Evolutionary conservation across 176 grass and related monocot genomes (phyloP), one percentile per base, ranked within the genome.

Genomic region (Puya raimondii): DNA sequence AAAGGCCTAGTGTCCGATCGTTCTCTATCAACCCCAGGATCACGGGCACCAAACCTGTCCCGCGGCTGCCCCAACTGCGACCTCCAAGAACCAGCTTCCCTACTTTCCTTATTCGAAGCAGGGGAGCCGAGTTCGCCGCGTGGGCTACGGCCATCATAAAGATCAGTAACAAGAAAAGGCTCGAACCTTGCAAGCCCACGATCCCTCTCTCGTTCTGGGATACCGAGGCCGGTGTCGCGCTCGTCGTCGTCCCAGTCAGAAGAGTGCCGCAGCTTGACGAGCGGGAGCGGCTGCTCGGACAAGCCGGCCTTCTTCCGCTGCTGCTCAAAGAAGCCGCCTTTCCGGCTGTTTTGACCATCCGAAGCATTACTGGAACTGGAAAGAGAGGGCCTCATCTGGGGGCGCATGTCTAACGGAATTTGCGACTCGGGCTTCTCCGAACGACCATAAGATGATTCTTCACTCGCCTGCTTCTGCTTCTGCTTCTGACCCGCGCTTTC

Each of bases 181-280:
- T 92, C 89, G 33, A 75, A 78, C 73, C 81, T 86, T 65, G 74
- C 79, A 72, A 85, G 81, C 65, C 84, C 84, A 14, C 71, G 68
- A 74, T 91, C 89, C 48, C 51, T 82, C 16, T 81, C 84, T 16
- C 89, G 77, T 69, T 90, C 94, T 11, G 82, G 94, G 22, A 97
- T 84, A 75, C 82, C 86, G 9, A 97, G 78, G 29, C 78, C 84
- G 12, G 89, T 97, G 70, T 97, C 89, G 56, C 94, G 94, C 66
- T 97, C 94, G 70, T 97, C 94, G 61, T 97, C 94, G 63, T 86
- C 90, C 94, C 94, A 97, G 12, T 93, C 94, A 65, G 94, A 92
- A 71, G 91, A 82, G 68, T 90, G 91, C 52, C 78, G 78, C 8
- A 97, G 74, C 29, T 72, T 68, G 25, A 88, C 77, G 12, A 84